Evolutionary conservation across 345 rosid genomes (phyloP), one percentile per base, ranked within the genome.

Genomic region (Sonneratia alba): DNA sequence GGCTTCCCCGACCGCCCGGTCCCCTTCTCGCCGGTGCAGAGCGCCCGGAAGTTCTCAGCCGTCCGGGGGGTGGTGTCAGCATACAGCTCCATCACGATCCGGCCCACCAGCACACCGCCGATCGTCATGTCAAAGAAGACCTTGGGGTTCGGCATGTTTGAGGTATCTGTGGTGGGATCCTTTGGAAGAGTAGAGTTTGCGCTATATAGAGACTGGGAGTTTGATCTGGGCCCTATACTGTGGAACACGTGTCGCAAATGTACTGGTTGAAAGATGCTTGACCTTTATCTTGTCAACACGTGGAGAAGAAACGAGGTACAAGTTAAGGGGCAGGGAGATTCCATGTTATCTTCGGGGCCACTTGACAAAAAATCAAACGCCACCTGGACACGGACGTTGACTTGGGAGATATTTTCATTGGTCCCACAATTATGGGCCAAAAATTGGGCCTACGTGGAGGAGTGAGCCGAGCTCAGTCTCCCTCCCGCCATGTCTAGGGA

Each of bases 11-110:
- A 61, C n/a, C 65, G 49, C 15, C 80, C 83, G 13, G 7, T n/a
- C 21, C 83, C 85, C 45, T 78, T 84, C 78, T 84, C 82, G 7
- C 85, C 82, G 4, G 82, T 84, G 77, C 85, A 79, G 9, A 84
- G 85, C 0, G 85, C 87, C 11, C 87, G 59, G 80, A 81, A 84
- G 76, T 84, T 84, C 74, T 84, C 87, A 0, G 83, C 87, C 37
- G 87, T 81, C 47, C 42, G 55, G 1, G 83, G 81, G 37, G 76
- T 77, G 53, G 74, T 74, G 64, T 77, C 79, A n/a, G 70, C 72
- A 21, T 27, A 74, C 10, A 77, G 79, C 76, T 80, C 81, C 74
- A 80, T 73, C 62, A 77, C 78, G 68, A 80, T 66, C 77, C 81
- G 69, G 34, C 81, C 83, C 0, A 69, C 81, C 0, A 63, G 68